These are phyloP conservation scores for bread wheat (Triticum aestivum) DNA, from an alignment of 176 grass and related monocot genomes.

Conservation along the genomic window IWGSC_CS_RefSeq_v2.1 NC_057797.1:615082070-615082569, in stretches of 20 bases:
- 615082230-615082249: background rate
- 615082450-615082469: too few species aligned
- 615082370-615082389: background rate
- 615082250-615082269: background rate
- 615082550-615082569: too few species aligned
- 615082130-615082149: background rate
- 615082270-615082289: background rate
- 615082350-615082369: background rate
- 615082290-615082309: background rate
- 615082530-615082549: too few species aligned
- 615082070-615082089: background rate
- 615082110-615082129: background rate
- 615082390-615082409: background rate
- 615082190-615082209: background rate
- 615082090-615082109: background rate
- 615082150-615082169: background rate
- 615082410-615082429: background rate
- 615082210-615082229: background rate
- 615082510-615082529: too few species aligned
- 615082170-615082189: background rate
- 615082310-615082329: background rate
- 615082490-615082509: too few species aligned
- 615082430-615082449: too few species aligned
- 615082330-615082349: background rate
- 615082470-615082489: too few species aligned